Evolutionary conservation across 2,329 filamentous ascomycete genomes (phyloP), one percentile per base, ranked within the genome.

Genomic region (Sclerotinia borealis): DNA sequence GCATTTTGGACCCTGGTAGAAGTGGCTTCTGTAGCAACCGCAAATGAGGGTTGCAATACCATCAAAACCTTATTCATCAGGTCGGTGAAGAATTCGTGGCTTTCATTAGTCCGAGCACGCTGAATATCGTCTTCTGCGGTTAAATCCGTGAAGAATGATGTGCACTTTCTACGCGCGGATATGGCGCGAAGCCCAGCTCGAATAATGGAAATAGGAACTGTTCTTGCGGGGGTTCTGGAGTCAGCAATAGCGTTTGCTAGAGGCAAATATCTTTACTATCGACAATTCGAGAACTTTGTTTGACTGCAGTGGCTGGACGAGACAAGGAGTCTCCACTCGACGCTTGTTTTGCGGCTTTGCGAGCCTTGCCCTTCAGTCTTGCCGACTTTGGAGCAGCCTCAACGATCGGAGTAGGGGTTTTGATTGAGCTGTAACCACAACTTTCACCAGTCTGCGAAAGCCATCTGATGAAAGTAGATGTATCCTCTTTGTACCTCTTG

Each of bases 11-110:
- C 7, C 4, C 6, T 15, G 5, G 37, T 51, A 15, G 49, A 48
- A 10, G n/a, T 47, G n/a, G 43, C 10, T 11, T 19, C 25, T 10
- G 43, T 47, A 5, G 51, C 56, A 17, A 13, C n/a, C 1, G 61
- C 58, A 51, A 66, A 68, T 0, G 34, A 43, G 39, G 66, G 67
- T 34, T 68, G 59, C 13, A 68, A 59, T 41, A 52, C 27, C 15
- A 58, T 25, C 11, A 68, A 39, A 13, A 64, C 59, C 17, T 64
- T 37, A 45, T 68, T 64, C 58, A 68, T 63, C 29, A 67, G 51
- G 6, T 27, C 36, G 19, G 58, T 65, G 36, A 68, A 66, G 36
- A 63, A 63, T 5, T 47, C 48, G 59, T 68, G 62, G 1, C 51
- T 4, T 13, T 58, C 29, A 58, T 67, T 68, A 2, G 39, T 17